Percentiles rank a stretch among this genome's conserved stretches.
Evolutionary conservation across 2,329 filamentous ascomycete genomes (phyloP).

Genomic region (Cercospora zeina): DNA sequence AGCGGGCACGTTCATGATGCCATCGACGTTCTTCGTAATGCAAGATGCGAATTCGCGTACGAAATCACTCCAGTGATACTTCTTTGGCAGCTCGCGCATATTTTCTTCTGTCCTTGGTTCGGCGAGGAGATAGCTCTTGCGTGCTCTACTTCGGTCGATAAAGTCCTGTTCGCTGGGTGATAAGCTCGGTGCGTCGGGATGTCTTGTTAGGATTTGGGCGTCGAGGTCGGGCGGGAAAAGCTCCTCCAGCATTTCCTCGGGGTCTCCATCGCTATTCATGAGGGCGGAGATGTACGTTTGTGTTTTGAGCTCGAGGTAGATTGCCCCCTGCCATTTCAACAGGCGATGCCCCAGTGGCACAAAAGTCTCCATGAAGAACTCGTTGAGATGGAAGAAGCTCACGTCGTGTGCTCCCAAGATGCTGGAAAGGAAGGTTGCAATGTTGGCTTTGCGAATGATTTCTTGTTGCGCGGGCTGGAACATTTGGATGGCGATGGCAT

Average conservation of each 20-base stretch:
- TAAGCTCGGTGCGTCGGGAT: constrained; percentile 55
- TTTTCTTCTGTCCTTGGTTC: constrained; percentile 48
- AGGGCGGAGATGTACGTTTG: constrained; percentile 65
- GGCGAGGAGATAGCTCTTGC: constrained; percentile 58
- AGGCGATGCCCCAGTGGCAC: constrained; percentile 60
- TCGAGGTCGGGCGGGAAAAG: constrained; percentile 61
- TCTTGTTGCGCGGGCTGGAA: constrained; percentile 53
- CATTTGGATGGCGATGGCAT: constrained; percentile 42
- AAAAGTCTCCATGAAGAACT: constrained; percentile 64
- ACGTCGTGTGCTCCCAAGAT: constrained; percentile 63
- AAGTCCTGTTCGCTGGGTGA: constrained; percentile 63
- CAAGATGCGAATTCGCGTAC: constrained; percentile 59
- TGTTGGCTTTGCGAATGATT: constrained; percentile 63
- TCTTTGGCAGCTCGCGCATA: constrained; percentile 55
- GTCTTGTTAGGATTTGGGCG: constrained; percentile 54
- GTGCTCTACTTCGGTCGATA: constrained; percentile 54
- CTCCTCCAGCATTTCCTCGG: constrained; percentile 59
- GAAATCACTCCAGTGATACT: constrained; percentile 65
- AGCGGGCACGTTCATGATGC: constrained; percentile 39
- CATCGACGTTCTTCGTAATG: constrained; percentile 59
- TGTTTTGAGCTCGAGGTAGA: constrained; percentile 66
- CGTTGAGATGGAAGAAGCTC: constrained; percentile 63
- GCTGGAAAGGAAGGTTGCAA: constrained; percentile 64
- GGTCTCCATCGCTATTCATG: constrained; percentile 56
- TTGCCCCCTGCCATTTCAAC: constrained; percentile 59